Conservation (phyloP, 2,329 filamentous ascomycete species). For the Calonectria multiphialidica region DNA sequence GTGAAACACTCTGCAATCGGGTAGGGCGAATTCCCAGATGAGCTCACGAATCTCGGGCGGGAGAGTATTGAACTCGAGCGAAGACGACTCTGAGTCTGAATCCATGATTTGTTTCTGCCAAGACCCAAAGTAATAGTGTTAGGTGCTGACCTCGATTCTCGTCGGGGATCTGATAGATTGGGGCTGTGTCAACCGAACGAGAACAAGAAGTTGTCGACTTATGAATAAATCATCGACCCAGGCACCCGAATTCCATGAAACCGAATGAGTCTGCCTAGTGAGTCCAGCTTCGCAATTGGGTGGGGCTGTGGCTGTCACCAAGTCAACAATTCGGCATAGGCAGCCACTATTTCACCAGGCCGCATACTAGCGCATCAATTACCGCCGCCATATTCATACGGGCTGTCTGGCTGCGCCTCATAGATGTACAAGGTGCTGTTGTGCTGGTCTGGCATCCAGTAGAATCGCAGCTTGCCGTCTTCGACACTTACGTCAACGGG, state of each 20-base stretch:
- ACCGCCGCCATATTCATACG: slow-evolving; percentile 36
- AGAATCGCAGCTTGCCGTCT: slow-evolving; percentile 58
- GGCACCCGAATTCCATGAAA: slow-evolving; percentile 28
- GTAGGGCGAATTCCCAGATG: slow-evolving; percentile 46
- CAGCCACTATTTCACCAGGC: slow-evolving; percentile 19
- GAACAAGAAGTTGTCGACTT: background rate
- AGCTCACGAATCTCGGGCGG: slow-evolving; percentile 45
- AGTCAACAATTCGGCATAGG: slow-evolving; percentile 26
- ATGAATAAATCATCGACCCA: slow-evolving; percentile 12
- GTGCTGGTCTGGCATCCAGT: slow-evolving; percentile 61
- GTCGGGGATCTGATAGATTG: background rate
- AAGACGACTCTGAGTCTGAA: background rate
- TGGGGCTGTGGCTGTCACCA: slow-evolving; percentile 19
- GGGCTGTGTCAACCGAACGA: background rate
- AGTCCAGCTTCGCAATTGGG: background rate
- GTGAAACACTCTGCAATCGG: slow-evolving; percentile 46
- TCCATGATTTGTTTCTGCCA: slow-evolving; percentile 23
- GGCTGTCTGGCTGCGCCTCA: slow-evolving; percentile 50
- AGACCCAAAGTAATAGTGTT: background rate
- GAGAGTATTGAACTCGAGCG: slow-evolving; percentile 30
- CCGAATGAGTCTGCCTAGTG: slow-evolving; percentile 29
- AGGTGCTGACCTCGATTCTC: background rate
- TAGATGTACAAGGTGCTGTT: slow-evolving; percentile 61
- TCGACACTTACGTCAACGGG: slow-evolving; percentile 60
- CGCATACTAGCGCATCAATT: slow-evolving; percentile 3